Base-by-base conservation (phyloP, 345 rosid species). In the Carallia brachiata region DNA sequence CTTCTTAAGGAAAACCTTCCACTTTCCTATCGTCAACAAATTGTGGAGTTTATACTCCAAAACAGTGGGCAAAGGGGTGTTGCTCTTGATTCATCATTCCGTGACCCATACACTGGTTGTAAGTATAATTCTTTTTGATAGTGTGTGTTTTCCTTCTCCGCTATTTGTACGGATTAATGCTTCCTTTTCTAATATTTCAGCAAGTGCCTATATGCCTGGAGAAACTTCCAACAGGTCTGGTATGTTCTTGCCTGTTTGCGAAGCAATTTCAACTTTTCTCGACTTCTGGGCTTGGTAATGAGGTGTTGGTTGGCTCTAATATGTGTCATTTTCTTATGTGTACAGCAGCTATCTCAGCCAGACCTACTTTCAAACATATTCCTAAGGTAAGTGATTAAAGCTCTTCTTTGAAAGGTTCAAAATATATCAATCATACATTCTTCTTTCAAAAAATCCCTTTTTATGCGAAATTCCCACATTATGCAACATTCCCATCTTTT, bases 41-140 rank as follows among this genome's bases (percentile, higher is more conserved):
- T 96, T 61, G 96, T 96, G 67, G 97, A 92, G 81, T 96, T 92
- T 73, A 92, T 96, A 76, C 86, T 96, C 61, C 93, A 90, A 74
- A 96, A 92, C 83, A 70, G 93, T 70, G 99, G 99, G 65, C 98
- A 96, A 83, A 86, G 72, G 63, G 78, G 84, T 78, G 75, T 82
- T 77, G 74, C 74, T 76, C 77, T 84, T 71, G 83, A 92, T 82
- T 77, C 98, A 81, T 88, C 98, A 68, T 92, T 96, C 52, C 85
- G 87, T 76, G 99, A 96, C 86, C 99, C 99, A 36, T 96, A 72
- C 79, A 96, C 99, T 6, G 98, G 99, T 31, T 71, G 99, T 95
- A 74, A 79, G 87, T 64, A 60, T 44, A 54, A 50, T 76, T 63
- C 37, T 44, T 61, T 61, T 65, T 30, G 53, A 65, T 57, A 58